Conservation (phyloP, 1,139 yeast genomes). For the Kodamaea sp. region DNA sequence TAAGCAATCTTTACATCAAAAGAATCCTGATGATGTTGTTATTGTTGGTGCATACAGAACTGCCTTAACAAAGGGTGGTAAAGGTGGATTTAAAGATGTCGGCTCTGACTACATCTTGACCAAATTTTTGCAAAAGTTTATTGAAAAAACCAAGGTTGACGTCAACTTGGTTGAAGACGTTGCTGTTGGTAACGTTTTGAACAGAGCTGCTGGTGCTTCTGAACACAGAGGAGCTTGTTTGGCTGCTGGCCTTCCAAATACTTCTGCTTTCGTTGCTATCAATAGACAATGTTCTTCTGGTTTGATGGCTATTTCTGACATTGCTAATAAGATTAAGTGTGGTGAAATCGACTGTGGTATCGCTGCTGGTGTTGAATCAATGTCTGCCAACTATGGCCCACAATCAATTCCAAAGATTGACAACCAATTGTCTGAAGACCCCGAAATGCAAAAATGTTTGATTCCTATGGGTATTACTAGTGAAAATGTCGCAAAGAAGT, state of each 20-base stretch:
- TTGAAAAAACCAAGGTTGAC: slow-evolving; percentile 61
- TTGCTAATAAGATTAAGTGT: slow-evolving; percentile 79
- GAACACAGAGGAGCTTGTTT: slow-evolving; percentile 80
- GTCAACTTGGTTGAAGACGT: slow-evolving; percentile 72
- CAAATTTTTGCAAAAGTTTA: slow-evolving; percentile 58
- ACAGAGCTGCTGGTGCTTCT: slow-evolving; percentile 87
- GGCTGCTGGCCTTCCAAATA: slow-evolving; percentile 48
- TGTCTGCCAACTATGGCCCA: slow-evolving; percentile 83
- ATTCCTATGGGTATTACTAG: slow-evolving; percentile 92
- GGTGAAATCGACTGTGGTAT: slow-evolving; percentile 92
- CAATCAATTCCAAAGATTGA: slow-evolving; percentile 64
- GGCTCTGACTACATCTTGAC: slow-evolving; percentile 70
- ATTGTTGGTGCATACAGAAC: slow-evolving; percentile 87
- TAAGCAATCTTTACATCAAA: slow-evolving; percentile 43
- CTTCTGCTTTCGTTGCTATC: slow-evolving; percentile 73
- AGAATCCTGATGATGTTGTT: slow-evolving; percentile 82
- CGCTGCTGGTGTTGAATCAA: slow-evolving; percentile 91
- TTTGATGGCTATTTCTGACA: slow-evolving; percentile 80
- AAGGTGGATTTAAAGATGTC: slow-evolving; percentile 75
- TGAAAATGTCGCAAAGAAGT: slow-evolving; percentile 69
- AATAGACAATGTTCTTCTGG: slow-evolving; percentile 97
- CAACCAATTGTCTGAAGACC: slow-evolving; percentile 33
- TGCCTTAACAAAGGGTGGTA: slow-evolving; percentile 82
- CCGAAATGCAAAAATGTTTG: slow-evolving; percentile 59
- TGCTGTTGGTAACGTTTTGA: slow-evolving; percentile 83